phyloP scores from a whole-genome alignment of 192 early-diverging fungal genomes.

The Entrophospora sp. region DNA sequence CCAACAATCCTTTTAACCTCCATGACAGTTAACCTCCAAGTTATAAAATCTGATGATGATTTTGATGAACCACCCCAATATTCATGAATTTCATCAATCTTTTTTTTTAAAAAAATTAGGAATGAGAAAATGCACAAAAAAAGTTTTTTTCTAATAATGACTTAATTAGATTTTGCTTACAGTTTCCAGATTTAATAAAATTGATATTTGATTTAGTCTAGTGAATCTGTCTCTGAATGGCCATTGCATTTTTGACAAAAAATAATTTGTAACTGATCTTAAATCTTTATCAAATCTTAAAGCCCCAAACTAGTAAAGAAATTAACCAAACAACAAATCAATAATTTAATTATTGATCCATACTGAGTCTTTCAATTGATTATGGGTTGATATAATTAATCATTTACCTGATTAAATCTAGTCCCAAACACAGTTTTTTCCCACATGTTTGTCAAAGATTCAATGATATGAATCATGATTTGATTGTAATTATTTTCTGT shows the following conservation, averaged over 20 bases:
- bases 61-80: conserved; percentile 53
- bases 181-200: conserved; percentile 70
- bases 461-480: conserved; percentile 54
- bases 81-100: conserved; percentile 62
- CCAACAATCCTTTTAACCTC: conserved; percentile 61
- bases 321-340: conserved; percentile 5
- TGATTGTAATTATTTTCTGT: conserved; percentile 63
- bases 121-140: not conserved
- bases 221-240: conserved; percentile 68
- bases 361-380: too few relatives aligned
- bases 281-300: conserved; percentile 91
- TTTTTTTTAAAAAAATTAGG: not conserved
- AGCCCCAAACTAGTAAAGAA: conserved; percentile 60
- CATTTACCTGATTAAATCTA: conserved; percentile 78
- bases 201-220: conserved; percentile 76
- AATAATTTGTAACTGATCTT: conserved; percentile 56
- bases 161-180: conserved; percentile 24
- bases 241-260: conserved; percentile 52
- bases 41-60: conserved; percentile 35
- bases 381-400: too few relatives aligned
- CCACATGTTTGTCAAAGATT: conserved; percentile 71
- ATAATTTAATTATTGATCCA: conserved; percentile 2
- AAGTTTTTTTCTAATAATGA: not conserved
- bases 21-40: conserved; percentile 59
- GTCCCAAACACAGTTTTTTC: conserved; percentile 75